Percentiles rank a stretch among this genome's conserved stretches.
Conservation (phyloP, 768 basidiomycete genomes). For the Boletellus emodensis region DNA sequence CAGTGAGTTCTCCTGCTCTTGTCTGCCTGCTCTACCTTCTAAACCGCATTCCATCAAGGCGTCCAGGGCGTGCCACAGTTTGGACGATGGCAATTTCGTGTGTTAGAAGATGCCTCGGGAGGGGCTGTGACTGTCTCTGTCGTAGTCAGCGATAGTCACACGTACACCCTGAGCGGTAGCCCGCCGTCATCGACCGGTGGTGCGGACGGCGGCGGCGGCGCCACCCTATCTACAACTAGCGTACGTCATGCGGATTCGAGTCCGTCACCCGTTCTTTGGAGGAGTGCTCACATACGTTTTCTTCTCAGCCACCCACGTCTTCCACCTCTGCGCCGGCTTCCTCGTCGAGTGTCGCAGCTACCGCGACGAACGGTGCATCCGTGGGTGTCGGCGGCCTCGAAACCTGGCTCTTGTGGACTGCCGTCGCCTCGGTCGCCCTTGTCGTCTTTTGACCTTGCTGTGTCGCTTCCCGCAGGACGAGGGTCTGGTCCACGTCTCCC, state of each 20-base stretch:
- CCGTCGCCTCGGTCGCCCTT: not conserved
- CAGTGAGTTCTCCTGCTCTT: slow-evolving; percentile 5
- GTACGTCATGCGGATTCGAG: not conserved
- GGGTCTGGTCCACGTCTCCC: no score
- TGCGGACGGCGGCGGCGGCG: no score
- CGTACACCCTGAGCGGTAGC: no score
- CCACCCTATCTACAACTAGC: not conserved
- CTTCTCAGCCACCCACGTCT: not conserved
- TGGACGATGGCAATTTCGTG: slow-evolving; percentile 15
- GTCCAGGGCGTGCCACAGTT: slow-evolving; percentile 14
- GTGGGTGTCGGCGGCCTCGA: slow-evolving; percentile 5
- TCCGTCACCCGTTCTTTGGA: no score
- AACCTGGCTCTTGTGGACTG: not conserved
- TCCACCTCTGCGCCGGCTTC: not conserved
- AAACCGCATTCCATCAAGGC: not conserved
- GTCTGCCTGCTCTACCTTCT: no score
- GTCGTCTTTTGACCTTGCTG: not conserved
- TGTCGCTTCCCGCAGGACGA: not conserved
- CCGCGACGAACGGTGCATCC: slow-evolving; percentile 11
- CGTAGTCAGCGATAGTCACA: no score
- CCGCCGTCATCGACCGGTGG: no score
- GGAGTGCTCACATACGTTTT: not conserved
- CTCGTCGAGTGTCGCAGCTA: not conserved
- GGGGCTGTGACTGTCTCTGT: not conserved
- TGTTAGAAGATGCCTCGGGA: not conserved